Base-by-base conservation (phyloP, 108 stramenopile species). In the Nannochloropsis oceanica region DNA sequence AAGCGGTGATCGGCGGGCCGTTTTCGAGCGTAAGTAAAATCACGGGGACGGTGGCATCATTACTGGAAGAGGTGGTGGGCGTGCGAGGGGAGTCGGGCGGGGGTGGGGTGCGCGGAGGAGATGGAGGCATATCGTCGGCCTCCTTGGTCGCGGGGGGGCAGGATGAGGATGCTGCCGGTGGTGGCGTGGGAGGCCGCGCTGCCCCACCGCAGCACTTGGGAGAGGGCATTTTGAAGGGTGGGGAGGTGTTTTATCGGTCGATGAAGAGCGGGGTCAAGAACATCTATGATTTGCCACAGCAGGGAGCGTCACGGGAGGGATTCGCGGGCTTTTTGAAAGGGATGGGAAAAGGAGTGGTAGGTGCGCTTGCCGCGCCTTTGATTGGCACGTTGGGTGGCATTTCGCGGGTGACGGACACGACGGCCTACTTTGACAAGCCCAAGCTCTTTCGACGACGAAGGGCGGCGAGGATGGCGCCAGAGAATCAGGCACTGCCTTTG, bases 21-120 rank as follows among this genome's bases (percentile, higher is more conserved):
- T 89, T 89, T 43, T 84, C 87, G 26, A 89, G 88, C 82, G 88
- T 87, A 12, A 87, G 87, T 26, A 89, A 89, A 85, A 89, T 89
- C 26, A 86, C 88, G 34, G 88, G 88, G 84, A 34, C 27, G 84
- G 84, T n/a, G 25, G 26, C 42, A 22, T 34, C 26, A 8, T 27
- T 81, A 25, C 12, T 34, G 81, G 34, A 42, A 20, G 81, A 27
- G 20, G 27, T 34, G 25, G 27, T 81, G 20, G 81, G 81, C 9
- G 34, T 81, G 34, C 34, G 26, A 20, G 34, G 20, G 20, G n/a
- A 46, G 84, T 84, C 84, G 26, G 84, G 84, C 27, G 26, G 84
- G 87, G 87, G 81, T 42, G 87, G 44, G 25, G 42, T 84, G 27
- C 43, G 84, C 8, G 81, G 84, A n/a, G 84, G 87, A 9, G 80